Evolutionary conservation across 352 stramenopile species (phyloP).

Genomic region (Pythium guiyangense): DNA sequence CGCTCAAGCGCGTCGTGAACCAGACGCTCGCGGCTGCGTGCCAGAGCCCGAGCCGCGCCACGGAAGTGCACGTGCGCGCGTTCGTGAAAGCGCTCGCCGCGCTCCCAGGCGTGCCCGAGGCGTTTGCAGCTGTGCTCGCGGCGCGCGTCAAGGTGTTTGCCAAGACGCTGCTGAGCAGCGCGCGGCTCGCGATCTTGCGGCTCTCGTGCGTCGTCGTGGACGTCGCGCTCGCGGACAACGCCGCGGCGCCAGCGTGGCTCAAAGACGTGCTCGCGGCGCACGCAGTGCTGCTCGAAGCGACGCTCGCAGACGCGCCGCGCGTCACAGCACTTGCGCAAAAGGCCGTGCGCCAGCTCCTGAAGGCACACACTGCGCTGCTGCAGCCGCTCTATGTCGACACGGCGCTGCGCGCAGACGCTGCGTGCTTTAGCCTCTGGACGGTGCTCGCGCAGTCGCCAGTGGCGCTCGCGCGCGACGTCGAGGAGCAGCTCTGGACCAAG

Average conservation of each 20-base stretch:
- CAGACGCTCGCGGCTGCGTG: slow-evolving; percentile 51
- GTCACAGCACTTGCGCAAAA: slow-evolving; percentile 37
- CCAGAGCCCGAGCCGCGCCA: slow-evolving; percentile 48
- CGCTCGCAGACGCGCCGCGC: slow-evolving; percentile 37
- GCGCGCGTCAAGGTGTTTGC: slow-evolving; percentile 30
- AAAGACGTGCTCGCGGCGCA: slow-evolving; percentile 39
- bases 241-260: slow-evolving; percentile 30
- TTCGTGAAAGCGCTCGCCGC: slow-evolving; percentile 34
- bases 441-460: slow-evolving; percentile 26
- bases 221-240: slow-evolving; percentile 11
- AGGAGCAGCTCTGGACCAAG: slow-evolving; percentile 44
- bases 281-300: slow-evolving; percentile 53
- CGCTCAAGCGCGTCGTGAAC: slow-evolving; percentile 62
- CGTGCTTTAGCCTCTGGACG: slow-evolving; percentile 63
- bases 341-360: slow-evolving; percentile 38
- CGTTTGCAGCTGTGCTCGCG: slow-evolving; percentile 44
- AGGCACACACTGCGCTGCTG: slow-evolving; percentile 31
- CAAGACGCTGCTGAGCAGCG: slow-evolving; percentile 59
- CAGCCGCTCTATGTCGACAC: slow-evolving; percentile 36
- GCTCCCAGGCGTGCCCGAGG: slow-evolving; percentile 40
- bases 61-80: slow-evolving; percentile 46
- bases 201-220: slow-evolving; percentile 57
- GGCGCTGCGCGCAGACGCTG: slow-evolving; percentile 30
- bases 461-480: slow-evolving; percentile 20
- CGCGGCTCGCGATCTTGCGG: slow-evolving; percentile 49